A percentile compares a stretch with the other conserved stretches of the same genome.
These are phyloP conservation scores for Kentomonas sorsogonicus DNA, from an alignment of 208 protist species.

Conservation along the genomic window DNA sequence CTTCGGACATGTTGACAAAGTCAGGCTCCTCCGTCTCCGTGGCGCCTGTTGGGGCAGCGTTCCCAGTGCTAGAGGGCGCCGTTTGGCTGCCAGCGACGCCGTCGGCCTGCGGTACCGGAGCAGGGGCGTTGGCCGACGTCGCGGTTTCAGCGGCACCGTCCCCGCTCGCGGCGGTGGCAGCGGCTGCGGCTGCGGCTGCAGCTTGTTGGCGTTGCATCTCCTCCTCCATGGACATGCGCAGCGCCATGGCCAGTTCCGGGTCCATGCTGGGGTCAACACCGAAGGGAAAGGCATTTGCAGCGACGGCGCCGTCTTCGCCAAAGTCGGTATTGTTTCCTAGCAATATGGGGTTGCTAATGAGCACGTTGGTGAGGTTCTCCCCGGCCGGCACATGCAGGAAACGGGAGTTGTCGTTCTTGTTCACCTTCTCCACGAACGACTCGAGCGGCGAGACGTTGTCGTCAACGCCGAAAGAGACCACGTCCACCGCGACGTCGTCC, in stretches of 20 bases:
- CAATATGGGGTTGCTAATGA: slow-evolving; percentile 91
- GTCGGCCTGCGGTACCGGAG: slow-evolving; percentile 2
- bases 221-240: slow-evolving; percentile 93
- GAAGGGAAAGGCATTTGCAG: slow-evolving; percentile 36
- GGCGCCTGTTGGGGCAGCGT: neutral
- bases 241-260: slow-evolving; percentile 93
- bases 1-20: slow-evolving; percentile 70
- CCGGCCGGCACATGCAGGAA: slow-evolving; percentile 74
- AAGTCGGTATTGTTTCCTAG: slow-evolving; percentile 33
- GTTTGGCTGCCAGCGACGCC: neutral
- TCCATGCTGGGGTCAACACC: slow-evolving; percentile 89
- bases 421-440: slow-evolving; percentile 88
- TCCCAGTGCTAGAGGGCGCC: slow-evolving; percentile 1
- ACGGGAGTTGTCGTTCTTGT: slow-evolving; percentile 78
- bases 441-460: slow-evolving; percentile 89
- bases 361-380: slow-evolving; percentile 86
- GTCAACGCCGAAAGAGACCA: slow-evolving; percentile 95
- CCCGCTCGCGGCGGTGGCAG: neutral
- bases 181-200: slow-evolving; percentile 25
- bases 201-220: slow-evolving; percentile 87
- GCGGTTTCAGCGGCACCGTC: neutral
- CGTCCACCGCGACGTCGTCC: slow-evolving; percentile 95
- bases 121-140: slow-evolving; percentile 6
- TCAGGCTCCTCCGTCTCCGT: slow-evolving; percentile 16
- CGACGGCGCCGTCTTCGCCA: slow-evolving; percentile 18